phyloP scores from a whole-genome alignment of 2,329 filamentous ascomycete species.

The Colletotrichum falcatum region DNA sequence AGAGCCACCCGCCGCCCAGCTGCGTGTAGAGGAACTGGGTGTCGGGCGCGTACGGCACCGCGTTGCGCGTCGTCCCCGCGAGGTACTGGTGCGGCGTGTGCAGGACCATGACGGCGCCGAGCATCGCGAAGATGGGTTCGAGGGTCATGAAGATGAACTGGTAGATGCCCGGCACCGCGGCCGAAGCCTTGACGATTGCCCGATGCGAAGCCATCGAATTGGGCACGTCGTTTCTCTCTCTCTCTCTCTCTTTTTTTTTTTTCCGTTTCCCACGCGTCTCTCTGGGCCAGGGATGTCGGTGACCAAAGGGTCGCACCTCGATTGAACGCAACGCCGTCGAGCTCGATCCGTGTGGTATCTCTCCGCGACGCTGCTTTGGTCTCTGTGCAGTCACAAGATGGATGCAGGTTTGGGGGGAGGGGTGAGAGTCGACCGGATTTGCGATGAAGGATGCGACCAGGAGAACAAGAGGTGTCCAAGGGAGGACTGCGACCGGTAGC shows the following conservation, averaged over 20 bases:
- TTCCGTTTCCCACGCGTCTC: no score
- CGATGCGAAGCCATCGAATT: slow-evolving; percentile 7
- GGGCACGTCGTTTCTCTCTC: background rate
- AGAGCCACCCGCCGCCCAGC: slow-evolving; percentile 49
- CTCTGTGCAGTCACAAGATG: background rate
- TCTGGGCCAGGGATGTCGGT: background rate
- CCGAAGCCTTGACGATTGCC: slow-evolving; percentile 34
- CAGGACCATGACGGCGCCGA: slow-evolving; percentile 49
- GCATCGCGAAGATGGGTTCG: slow-evolving; percentile 51
- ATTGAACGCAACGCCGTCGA: background rate
- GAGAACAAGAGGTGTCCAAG: background rate
- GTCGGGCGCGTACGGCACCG: slow-evolving; percentile 37
- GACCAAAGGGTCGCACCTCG: background rate
- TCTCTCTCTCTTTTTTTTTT: no score
- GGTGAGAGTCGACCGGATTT: slow-evolving; percentile 16
- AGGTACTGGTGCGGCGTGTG: slow-evolving; percentile 47
- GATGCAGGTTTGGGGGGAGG: background rate
- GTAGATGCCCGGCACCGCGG: slow-evolving; percentile 48
- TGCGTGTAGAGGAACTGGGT: slow-evolving; percentile 50
- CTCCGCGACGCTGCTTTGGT: background rate
- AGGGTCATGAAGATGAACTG: slow-evolving; percentile 50
- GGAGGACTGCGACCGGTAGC: slow-evolving; percentile 6
- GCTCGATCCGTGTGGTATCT: background rate
- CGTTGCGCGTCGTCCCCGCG: slow-evolving; percentile 47
- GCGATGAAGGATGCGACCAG: slow-evolving; percentile 29